Conservation (phyloP, 306 rosid species). For the Dalbergia cochinchinensis region DNA sequence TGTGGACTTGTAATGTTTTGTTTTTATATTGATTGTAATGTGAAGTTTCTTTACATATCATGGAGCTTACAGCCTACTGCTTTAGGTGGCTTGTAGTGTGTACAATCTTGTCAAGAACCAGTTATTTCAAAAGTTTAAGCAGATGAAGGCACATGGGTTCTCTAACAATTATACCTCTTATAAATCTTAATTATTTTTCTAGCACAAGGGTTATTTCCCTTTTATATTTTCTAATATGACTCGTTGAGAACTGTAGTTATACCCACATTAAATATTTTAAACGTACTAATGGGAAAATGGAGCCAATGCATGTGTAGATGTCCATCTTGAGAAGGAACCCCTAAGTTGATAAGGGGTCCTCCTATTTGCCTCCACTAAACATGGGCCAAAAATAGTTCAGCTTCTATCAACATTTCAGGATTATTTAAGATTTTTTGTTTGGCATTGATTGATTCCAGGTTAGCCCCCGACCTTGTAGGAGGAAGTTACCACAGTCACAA, state of each 20-base stretch:
- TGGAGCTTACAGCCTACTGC: background rate
- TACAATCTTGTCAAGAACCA: background rate
- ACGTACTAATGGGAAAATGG: background rate
- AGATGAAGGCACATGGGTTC: too few relatives aligned
- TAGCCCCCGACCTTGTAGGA: too few relatives aligned
- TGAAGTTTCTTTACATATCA: background rate
- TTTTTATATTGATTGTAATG: constrained; percentile 1
- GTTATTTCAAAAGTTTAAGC: background rate
- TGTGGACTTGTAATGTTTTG: background rate
- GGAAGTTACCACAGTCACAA: too few relatives aligned
- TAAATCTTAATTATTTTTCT: background rate
- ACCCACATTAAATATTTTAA: background rate
- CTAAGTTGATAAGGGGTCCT: background rate
- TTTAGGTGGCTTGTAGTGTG: background rate
- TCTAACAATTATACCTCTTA: too few relatives aligned
- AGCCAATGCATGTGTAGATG: background rate
- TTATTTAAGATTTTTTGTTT: background rate
- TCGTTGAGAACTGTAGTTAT: background rate
- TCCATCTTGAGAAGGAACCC: background rate
- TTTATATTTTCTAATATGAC: background rate
- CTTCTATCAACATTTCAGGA: background rate
- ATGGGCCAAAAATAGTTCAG: background rate
- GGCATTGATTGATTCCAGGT: too few relatives aligned
- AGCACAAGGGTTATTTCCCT: background rate
- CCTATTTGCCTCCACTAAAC: background rate